Evolutionary conservation across 192 early-diverging fungal genomes (phyloP).

Genomic region (Obelidium mucronatum): DNA sequence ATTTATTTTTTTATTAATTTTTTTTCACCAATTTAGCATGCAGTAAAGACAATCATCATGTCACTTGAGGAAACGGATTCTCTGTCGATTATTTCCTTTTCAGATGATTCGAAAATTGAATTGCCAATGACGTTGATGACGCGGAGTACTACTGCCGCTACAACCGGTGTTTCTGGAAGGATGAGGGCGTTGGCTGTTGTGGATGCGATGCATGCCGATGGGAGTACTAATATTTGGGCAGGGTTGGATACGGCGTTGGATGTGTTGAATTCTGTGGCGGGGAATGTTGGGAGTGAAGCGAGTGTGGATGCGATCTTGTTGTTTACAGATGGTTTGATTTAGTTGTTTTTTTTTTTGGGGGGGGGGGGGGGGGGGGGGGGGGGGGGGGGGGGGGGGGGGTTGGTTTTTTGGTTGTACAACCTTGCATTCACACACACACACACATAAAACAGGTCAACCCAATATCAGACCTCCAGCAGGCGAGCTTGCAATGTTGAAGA

Average conservation of each 20-base stretch:
- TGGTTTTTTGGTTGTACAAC: too few species aligned
- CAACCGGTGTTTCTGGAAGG: too few species aligned
- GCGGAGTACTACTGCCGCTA: too few species aligned
- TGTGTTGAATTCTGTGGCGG: background rate
- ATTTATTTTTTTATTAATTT: too few species aligned
- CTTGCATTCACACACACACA: background rate
- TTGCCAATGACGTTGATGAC: conserved; percentile 20
- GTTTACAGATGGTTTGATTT: conserved; percentile 38
- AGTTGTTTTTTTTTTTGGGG: too few species aligned
- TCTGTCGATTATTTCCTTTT: conserved; percentile 44
- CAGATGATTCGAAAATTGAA: conserved; percentile 22
- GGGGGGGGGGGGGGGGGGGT: too few species aligned
- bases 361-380: too few species aligned
- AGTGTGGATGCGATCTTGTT: conserved; percentile 29
- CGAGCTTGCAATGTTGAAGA: conserved; percentile 34
- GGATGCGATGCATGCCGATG: background rate
- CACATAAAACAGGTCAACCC: conserved; percentile 25
- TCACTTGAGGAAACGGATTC: conserved; percentile 28
- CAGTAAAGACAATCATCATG: conserved; percentile 41
- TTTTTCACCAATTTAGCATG: too few species aligned
- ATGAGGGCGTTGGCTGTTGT: background rate
- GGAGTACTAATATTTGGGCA: conserved; percentile 41
- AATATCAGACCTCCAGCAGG: conserved; percentile 41
- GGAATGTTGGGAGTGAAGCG: background rate
- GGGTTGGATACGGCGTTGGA: conserved; percentile 26